Percentiles rank a stretch among this genome's conserved stretches.
Evolutionary conservation across 352 stramenopile genomes (phyloP).

Genomic region (Salisapilia sapeloensis): DNA sequence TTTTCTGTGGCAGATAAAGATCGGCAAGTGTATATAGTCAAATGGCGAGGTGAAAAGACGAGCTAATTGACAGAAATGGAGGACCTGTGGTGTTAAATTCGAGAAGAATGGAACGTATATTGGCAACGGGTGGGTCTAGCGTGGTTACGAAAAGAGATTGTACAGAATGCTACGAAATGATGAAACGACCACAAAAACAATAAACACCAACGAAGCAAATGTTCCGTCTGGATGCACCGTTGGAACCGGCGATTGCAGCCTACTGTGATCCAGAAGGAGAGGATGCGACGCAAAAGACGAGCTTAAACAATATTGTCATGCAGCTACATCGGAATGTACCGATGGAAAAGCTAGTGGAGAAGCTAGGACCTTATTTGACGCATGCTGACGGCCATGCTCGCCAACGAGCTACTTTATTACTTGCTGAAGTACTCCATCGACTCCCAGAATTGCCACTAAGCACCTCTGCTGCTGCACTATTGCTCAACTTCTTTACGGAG

Average conservation of each 20-base stretch:
- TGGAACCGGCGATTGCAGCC: constrained; percentile 69
- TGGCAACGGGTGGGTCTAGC: too few species aligned
- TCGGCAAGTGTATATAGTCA: too few species aligned
- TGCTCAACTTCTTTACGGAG: constrained; percentile 75
- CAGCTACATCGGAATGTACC: constrained; percentile 61
- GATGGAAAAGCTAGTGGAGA: constrained; percentile 69
- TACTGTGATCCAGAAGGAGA: constrained; percentile 79
- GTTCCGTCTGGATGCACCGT: constrained; percentile 72
- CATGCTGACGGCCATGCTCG: constrained; percentile 66
- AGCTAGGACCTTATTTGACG: constrained; percentile 51
- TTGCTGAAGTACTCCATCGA: constrained; percentile 77
- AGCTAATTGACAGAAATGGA: too few species aligned
- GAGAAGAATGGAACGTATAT: too few species aligned
- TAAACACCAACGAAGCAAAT: constrained; percentile 10
- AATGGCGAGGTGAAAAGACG: too few species aligned
- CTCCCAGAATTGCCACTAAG: constrained; percentile 73
- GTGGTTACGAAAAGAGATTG: too few species aligned
- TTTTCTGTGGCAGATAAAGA: too few species aligned
- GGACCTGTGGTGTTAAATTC: too few species aligned
- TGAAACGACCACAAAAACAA: too few species aligned
- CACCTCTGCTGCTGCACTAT: constrained; percentile 43
- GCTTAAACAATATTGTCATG: constrained; percentile 80
- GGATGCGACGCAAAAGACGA: constrained; percentile 66
- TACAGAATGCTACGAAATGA: too few species aligned
- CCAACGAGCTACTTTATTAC: constrained; percentile 58